Base-by-base conservation (phyloP, 2,329 filamentous ascomycete genomes). In the Camillea tinctor region DNA sequence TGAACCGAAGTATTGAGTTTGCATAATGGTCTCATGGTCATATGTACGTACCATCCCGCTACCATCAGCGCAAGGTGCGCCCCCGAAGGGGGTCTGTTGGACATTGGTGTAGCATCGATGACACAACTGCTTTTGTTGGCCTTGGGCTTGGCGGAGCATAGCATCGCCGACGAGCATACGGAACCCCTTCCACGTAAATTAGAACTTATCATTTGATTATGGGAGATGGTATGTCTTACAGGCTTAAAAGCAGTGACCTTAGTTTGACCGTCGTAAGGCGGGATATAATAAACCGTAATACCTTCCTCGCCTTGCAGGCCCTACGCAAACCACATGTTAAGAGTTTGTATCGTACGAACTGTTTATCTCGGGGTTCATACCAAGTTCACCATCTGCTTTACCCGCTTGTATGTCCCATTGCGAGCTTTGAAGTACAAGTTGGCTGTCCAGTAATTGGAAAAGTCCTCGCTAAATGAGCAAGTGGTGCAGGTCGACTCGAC, bases 251-350 rank as follows among this genome's bases (percentile, higher is more conserved):
- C 77, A 22, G 75, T 78, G 22, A 78, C 73, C 58, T 77, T 77
- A 7, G 64, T 61, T 22, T 64, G 64, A 19, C 64, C 57, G 17
- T 61, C 60, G 77, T 50, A 73, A 66, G 67, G 64, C 4, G 61
- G 61, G 60, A 67, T 77, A 63, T 80, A 80, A 69, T 80, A 80
- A n/a, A 79, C 76, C 2, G 76, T 77, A 52, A 79, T 74, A 15
- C 77, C 77, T 2, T 73, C 75, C 11, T 44, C 36, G 5, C 36
- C 36, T 44, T 44, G 36, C 36, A 44, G 36, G 6, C 36, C 36
- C 36, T 44, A 11, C 17, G 13, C 6, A 44, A 44, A n/a, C n/a
- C 2, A 44, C 13, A 17, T 44, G 5, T 44, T 7, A 11, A 15
- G 17, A 2, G 17, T 2, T 15, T 15, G 13, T n/a, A 44, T 2